A percentile compares a stretch with the other conserved stretches of the same genome.
Evolutionary conservation across 164 flowering plant genomes (phyloP).

Genomic region (Tetracentron sinense): DNA sequence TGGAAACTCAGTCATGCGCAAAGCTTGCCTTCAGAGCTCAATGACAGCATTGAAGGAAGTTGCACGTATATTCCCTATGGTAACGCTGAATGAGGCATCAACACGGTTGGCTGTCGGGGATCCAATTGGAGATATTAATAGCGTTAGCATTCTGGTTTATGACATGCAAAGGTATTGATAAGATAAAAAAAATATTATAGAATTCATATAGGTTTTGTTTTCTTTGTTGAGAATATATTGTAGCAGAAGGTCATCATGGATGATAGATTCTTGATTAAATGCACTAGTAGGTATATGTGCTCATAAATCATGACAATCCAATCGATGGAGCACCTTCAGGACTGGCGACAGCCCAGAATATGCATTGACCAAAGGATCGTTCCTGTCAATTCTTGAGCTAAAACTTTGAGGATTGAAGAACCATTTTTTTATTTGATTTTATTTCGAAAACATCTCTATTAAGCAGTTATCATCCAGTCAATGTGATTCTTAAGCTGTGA

Average conservation of each 20-base stretch:
- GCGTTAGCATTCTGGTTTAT: constrained; percentile 67
- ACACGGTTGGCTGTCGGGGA: constrained; percentile 91
- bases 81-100: constrained; percentile 64
- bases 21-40: constrained; percentile 69
- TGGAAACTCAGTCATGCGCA: constrained; percentile 83
- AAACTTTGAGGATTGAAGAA: neutral
- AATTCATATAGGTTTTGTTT: neutral
- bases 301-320: neutral
- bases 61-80: constrained; percentile 85
- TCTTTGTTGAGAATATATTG: constrained; percentile 2
- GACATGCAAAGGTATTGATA: constrained; percentile 83
- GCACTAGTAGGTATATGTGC: neutral
- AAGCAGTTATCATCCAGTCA: neutral
- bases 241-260: neutral
- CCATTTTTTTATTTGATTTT: neutral
- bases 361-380: neutral
- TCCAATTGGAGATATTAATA: constrained; percentile 66
- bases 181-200: neutral
- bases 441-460: neutral
- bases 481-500: neutral
- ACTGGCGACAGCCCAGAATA: neutral
- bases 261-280: neutral
- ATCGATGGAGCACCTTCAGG: neutral
- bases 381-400: neutral
- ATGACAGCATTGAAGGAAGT: constrained; percentile 73